These are phyloP conservation scores for Scedosporium dehoogii DNA, from an alignment of 2,329 filamentous ascomycete species.

Conservation along the genomic window DNA sequence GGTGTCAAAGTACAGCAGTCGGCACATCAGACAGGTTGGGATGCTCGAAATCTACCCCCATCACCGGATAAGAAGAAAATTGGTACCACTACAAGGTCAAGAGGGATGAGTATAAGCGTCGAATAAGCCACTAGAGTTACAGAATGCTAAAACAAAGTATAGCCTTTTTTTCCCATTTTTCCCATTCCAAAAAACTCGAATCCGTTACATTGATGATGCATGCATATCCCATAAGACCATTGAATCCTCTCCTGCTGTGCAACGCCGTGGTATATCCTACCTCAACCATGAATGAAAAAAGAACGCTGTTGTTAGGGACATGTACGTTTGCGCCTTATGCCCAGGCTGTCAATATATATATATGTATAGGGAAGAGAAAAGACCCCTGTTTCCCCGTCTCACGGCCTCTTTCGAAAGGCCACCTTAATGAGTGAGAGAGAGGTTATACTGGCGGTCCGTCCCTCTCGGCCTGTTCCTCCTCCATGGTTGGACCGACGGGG, in stretches of 20 bases:
- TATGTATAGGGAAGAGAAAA: background rate
- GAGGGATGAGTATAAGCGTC: too few species aligned
- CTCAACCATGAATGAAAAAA: background rate
- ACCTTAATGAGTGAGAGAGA: background rate
- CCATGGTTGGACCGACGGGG: conserved; percentile 21
- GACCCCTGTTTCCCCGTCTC: background rate
- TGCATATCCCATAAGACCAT: background rate
- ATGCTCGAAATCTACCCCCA: too few species aligned
- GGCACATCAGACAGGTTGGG: too few species aligned
- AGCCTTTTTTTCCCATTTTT: background rate
- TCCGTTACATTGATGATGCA: background rate
- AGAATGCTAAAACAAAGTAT: background rate
- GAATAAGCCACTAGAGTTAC: too few species aligned
- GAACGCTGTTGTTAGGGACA: background rate
- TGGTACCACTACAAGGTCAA: too few species aligned
- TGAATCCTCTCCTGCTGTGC: background rate
- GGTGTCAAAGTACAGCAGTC: too few species aligned
- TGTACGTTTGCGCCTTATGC: background rate
- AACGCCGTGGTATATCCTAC: background rate
- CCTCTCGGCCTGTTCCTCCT: conserved; percentile 3
- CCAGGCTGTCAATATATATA: background rate
- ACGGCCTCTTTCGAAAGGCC: background rate
- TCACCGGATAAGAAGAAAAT: too few species aligned
- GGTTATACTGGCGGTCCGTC: background rate
- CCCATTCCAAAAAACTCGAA: background rate